Base-by-base conservation (phyloP, 257 asterid species). In the Linaria vulgaris region DNA sequence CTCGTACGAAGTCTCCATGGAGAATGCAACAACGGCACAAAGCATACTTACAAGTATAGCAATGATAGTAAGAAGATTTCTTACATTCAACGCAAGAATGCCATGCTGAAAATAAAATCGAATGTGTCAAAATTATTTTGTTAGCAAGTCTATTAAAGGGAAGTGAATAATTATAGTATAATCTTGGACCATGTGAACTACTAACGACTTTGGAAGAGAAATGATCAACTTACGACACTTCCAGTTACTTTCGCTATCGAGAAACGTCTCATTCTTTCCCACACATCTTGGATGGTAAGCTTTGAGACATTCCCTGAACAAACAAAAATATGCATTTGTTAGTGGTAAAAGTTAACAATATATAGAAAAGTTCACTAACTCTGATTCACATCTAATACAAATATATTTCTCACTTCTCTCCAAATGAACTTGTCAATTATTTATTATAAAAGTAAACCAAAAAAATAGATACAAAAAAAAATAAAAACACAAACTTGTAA, bases 261-360 rank as follows among this genome's bases (percentile, higher is more conserved):
- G 63, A 70, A 78, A 77, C 3, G 91, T 76, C 10, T 66, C 74
- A 9, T 73, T 82, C 78, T 81, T 80, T 31, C 31, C 80, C 70
- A 85, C 82, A 22, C 98, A 91, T 16, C n/a, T 5, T 44, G 79
- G 81, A 69, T 91, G 98, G 61, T 83, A 91, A 37, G 95, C 72
- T 76, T 91, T 91, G 48, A 72, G 60, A 67, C 98, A 91, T 10
- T 86, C 53, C 83, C 98, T 91, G 92, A n/a, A n/a, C n/a, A n/a
- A n/a, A n/a, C n/a, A 15, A 48, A n/a, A n/a, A 73, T 51, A 20
- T 22, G 25, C 56, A 56, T 56, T 37, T 56, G 24, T 19, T 16
- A 51, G 19, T 50, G 25, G 67, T 41, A 46, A n/a, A n/a, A n/a
- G n/a, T n/a, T n/a, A n/a, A 47, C 47, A 31, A 69, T 8, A 64